phyloP scores from a whole-genome alignment of 2,329 filamentous ascomycete genomes.

The Beauveria asiatica region DNA sequence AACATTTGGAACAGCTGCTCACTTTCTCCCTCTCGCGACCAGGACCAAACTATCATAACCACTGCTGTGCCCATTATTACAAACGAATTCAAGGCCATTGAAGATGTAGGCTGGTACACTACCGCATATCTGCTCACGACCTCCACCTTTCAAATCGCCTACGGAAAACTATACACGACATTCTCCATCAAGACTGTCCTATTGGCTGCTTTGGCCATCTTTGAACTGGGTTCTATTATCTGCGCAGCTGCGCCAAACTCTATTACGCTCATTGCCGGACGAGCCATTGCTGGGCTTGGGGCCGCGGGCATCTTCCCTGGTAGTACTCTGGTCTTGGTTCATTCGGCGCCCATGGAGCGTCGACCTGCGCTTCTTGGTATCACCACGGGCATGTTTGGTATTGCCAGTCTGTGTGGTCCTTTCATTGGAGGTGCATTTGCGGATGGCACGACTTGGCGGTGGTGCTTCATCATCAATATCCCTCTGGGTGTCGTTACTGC shows the following conservation, averaged over 20 bases:
- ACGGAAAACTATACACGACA: conserved; percentile 40
- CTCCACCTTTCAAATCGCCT: conserved; percentile 40
- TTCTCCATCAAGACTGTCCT: conserved; percentile 40
- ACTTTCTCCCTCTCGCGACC: not conserved
- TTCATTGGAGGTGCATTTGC: conserved; percentile 42
- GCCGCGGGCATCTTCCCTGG: conserved; percentile 42
- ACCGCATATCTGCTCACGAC: conserved; percentile 39
- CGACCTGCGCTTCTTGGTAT: conserved; percentile 42
- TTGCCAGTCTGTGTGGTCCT: conserved; percentile 42
- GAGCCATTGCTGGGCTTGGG: conserved; percentile 26
- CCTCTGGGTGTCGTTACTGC: conserved; percentile 35
- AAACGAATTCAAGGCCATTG: conserved; percentile 10
- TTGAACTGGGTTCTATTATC: conserved; percentile 34
- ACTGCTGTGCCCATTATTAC: not conserved
- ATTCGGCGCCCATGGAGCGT: conserved; percentile 42
- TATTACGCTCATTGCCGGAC: conserved; percentile 38
- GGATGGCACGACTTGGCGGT: conserved; percentile 21
- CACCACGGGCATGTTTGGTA: conserved; percentile 46
- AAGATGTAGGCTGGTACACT: conserved; percentile 38
- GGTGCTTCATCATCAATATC: conserved; percentile 26
- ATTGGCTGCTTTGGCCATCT: conserved; percentile 32
- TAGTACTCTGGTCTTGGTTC: conserved; percentile 36
- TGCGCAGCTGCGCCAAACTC: conserved; percentile 37
- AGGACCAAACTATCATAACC: not conserved
- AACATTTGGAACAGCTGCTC: not conserved